Evolutionary conservation across 139 green algal species (phyloP).

Genomic region (Chlorella sp.): DNA sequence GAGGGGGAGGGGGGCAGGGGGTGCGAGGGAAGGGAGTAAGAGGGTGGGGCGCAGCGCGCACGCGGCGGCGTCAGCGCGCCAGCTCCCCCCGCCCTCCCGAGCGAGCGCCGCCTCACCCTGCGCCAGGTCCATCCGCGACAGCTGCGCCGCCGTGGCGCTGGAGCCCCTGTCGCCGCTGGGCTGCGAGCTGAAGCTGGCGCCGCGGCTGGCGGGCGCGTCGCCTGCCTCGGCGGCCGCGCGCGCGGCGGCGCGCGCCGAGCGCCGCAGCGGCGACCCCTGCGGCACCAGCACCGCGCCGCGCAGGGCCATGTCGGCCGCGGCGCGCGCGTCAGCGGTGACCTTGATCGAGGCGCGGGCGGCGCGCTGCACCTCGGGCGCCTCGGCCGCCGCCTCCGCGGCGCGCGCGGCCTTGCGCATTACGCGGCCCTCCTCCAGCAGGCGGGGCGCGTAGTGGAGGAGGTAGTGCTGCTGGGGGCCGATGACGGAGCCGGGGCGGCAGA

Average conservation of each 20-base stretch:
- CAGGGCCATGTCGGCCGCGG: background rate
- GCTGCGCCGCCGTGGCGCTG: background rate
- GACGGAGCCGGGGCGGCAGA: conserved; percentile 86
- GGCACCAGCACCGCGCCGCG: background rate
- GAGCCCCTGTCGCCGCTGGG: too few species aligned
- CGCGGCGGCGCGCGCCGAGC: background rate
- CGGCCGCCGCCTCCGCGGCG: conserved; percentile 10
- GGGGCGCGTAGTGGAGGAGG: conserved; percentile 66
- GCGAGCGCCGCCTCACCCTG: conserved; percentile 22
- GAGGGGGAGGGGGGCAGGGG: background rate
- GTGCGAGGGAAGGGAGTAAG: background rate
- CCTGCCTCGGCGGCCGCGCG: background rate
- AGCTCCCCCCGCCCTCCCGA: too few species aligned
- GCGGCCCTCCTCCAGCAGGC: conserved; percentile 19
- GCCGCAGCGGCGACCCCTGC: background rate
- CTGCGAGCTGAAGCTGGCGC: background rate
- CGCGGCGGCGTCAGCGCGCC: background rate
- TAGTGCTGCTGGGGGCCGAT: conserved; percentile 95
- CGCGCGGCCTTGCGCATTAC: conserved; percentile 4
- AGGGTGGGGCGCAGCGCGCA: background rate
- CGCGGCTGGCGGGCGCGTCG: background rate
- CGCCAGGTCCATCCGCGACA: conserved; percentile 11
- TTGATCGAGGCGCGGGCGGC: background rate
- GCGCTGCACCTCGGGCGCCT: background rate
- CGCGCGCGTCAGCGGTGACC: conserved; percentile 3